A percentile compares a stretch with the other conserved stretches of the same genome.
Evolutionary conservation across 208 protist genomes (phyloP).

Genomic region (Crithidia expoeki): DNA sequence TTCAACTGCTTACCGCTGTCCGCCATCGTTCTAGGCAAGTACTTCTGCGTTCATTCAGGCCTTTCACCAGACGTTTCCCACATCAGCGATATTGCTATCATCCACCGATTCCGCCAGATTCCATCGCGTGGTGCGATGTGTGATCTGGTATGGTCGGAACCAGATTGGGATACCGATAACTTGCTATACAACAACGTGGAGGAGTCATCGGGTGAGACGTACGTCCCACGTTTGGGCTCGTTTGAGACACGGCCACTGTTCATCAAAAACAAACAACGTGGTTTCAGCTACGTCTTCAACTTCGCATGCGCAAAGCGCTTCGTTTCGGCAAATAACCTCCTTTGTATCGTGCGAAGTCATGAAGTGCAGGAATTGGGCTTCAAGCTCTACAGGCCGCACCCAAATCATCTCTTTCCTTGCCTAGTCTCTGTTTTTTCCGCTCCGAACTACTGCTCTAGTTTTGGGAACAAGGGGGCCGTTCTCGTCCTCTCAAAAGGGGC

Average conservation of each 20-base stretch:
- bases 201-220: conserved; percentile 50
- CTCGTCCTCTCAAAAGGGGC: conserved; percentile 76
- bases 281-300: conserved; percentile 87
- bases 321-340: conserved; percentile 94
- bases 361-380: conserved; percentile 95
- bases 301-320: conserved; percentile 88
- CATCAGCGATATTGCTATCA: conserved; percentile 93
- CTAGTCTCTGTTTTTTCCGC: conserved; percentile 98
- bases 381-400: conserved; percentile 92
- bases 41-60: conserved; percentile 99
- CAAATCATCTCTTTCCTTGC: conserved; percentile 93
- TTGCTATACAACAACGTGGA: conserved; percentile 63
- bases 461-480: conserved; percentile 97
- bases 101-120: conserved; percentile 97
- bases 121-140: conserved; percentile 98
- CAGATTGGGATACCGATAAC: conserved; percentile 93
- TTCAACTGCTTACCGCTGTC: conserved; percentile 99
- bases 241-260: conserved; percentile 73
- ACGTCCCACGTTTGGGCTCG: conserved; percentile 52
- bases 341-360: conserved; percentile 96
- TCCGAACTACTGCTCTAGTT: conserved; percentile 98
- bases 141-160: conserved; percentile 99
- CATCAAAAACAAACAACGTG: conserved; percentile 72
- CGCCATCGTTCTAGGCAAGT: conserved; percentile 97
- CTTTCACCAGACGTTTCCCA: conserved; percentile 96